phyloP scores from a whole-genome alignment of 2,329 filamentous ascomycete genomes.

The Fusarium mexicanum region DNA sequence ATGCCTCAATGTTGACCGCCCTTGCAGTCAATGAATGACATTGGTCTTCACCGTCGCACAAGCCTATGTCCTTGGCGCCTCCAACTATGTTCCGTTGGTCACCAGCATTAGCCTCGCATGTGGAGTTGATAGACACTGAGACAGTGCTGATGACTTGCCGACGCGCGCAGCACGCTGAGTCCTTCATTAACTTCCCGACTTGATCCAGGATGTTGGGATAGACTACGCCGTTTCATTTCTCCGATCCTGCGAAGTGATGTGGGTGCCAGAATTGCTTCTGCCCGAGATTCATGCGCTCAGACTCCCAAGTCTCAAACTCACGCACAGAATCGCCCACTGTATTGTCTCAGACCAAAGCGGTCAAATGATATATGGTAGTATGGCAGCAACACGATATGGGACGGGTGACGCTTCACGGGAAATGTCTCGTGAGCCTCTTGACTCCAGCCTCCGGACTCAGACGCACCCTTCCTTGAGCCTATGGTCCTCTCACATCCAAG shows the following conservation, averaged over 20 bases:
- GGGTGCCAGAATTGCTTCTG: constrained; percentile 2
- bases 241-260: constrained; percentile 17
- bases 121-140: constrained; percentile 20
- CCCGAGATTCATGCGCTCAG: constrained; percentile 9
- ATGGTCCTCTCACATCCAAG: constrained; percentile 20
- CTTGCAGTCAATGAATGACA: not conserved
- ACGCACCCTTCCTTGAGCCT: constrained; percentile 9
- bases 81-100: not conserved
- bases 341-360: constrained; percentile 31
- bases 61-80: constrained; percentile 15
- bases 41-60: not conserved
- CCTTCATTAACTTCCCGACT: constrained; percentile 10
- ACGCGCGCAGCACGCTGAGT: not conserved
- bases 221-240: not conserved
- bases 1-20: constrained; percentile 6
- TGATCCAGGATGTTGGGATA: constrained; percentile 5
- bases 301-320: constrained; percentile 13
- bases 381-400: constrained; percentile 5
- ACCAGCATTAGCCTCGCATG: not conserved
- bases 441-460: constrained; percentile 22
- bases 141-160: constrained; percentile 33
- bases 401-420: constrained; percentile 26
- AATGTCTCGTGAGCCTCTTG: constrained; percentile 33
- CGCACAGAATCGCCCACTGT: constrained; percentile 6
- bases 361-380: constrained; percentile 32